Base-by-base conservation (phyloP, 352 stramenopile species). In the Phytopythium sindhum region DNA sequence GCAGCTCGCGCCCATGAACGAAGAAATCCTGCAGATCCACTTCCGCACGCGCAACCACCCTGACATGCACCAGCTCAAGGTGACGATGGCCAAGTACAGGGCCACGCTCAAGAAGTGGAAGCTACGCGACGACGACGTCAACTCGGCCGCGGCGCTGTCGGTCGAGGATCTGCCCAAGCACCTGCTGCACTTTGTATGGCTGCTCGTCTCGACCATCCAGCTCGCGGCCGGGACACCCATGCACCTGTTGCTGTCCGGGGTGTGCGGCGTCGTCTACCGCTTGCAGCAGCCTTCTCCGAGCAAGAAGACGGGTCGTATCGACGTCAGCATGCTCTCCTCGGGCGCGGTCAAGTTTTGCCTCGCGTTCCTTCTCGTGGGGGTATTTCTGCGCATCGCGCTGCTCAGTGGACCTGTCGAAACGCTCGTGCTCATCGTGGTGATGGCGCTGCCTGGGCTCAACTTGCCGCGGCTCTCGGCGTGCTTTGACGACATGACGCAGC, bases 1-100 rank as follows among this genome's bases (percentile, higher is more conserved):
- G 55, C 82, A 91, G 67, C 86, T 86, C 41, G 82, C 82, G 35
- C 89, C 78, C 5, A 89, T 91, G 80, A 91, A 91, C 67, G 82
- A 91, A 63, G 82, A 91, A 52, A 88, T 89, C 41, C 66, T 91
- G 62, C 82, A 91, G 65, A 91, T 89, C 63, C 78, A 89, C 58
- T 89, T 89, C 57, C 82, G 82, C 48, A 91, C 80, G 35, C 74
- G 69, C 17, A 88, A 86, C 53, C 82, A 91, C 66, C 82, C 82
- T 4, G 80, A 81, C 23, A 89, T 91, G 78, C 77, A 80, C 60
- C 70, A 77, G 53, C 71, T 91, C 60, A 89, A 89, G 73, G 68
- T 67, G 51, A 84, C 80, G 53, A 91, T 91, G 82, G 70, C 71
- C 51, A 60, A 66, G 39, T 91, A 91, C 70, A 84, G 70, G 64